Evolutionary conservation across 2,329 filamentous ascomycete species (phyloP).

Genomic region (Triangularia setosa): DNA sequence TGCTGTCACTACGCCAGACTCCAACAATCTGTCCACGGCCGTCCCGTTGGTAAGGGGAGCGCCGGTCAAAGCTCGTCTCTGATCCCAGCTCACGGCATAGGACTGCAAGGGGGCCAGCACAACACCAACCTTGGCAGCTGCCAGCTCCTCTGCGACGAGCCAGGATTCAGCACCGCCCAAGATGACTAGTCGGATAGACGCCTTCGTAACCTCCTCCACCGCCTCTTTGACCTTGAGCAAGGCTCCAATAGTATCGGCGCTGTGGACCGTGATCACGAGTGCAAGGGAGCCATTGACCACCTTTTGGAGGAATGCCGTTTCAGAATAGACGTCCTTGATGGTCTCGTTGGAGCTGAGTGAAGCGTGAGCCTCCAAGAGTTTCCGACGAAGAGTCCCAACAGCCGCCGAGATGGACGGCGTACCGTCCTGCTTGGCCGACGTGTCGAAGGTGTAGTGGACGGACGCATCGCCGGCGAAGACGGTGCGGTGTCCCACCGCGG

Average conservation of each 20-base stretch:
- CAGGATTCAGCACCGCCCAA: constrained; percentile 61
- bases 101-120: constrained; percentile 58
- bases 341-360: constrained; percentile 31
- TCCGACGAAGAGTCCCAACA: constrained; percentile 48
- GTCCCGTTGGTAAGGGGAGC: constrained; percentile 65
- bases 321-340: constrained; percentile 41
- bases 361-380: constrained; percentile 48
- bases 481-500: constrained; percentile 44
- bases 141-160: constrained; percentile 56
- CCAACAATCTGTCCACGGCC: constrained; percentile 52
- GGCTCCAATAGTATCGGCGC: constrained; percentile 59
- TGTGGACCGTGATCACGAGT: constrained; percentile 57
- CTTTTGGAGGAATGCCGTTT: constrained; percentile 47
- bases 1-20: constrained; percentile 55
- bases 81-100: constrained; percentile 54
- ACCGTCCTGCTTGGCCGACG: constrained; percentile 40
- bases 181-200: constrained; percentile 49
- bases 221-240: constrained; percentile 55
- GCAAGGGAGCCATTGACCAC: constrained; percentile 53
- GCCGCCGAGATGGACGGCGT: constrained; percentile 51
- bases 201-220: constrained; percentile 41
- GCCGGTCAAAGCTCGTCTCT: constrained; percentile 58
- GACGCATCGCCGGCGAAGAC: constrained; percentile 53
- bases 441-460: constrained; percentile 55
- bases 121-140: constrained; percentile 53